Evolutionary conservation across 257 asterid genomes (phyloP).

Genomic region (Striga asiatica): DNA sequence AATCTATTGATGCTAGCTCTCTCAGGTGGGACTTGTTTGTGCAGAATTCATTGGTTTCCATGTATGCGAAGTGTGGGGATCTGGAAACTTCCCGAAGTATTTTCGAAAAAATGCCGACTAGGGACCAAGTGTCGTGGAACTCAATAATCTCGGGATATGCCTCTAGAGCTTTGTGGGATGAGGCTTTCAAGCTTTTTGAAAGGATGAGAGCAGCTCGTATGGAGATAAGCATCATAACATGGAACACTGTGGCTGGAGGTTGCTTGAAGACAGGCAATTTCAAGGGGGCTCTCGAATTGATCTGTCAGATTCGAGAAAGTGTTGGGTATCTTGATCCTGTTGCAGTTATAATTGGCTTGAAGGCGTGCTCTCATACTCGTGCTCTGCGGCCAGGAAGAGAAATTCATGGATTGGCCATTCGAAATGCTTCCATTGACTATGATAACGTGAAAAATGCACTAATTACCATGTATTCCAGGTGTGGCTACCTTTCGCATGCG

Average conservation of each 20-base stretch:
- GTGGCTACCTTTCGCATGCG: conserved; percentile 59
- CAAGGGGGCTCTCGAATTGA: conserved; percentile 43
- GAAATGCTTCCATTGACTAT: conserved; percentile 31
- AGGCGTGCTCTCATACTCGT: conserved; percentile 67
- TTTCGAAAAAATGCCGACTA: conserved; percentile 49
- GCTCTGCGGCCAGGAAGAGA: conserved; percentile 51
- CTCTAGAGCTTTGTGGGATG: conserved; percentile 54
- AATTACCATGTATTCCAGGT: conserved; percentile 63
- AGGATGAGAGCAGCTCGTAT: conserved; percentile 39
- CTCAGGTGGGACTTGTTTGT: conserved; percentile 48
- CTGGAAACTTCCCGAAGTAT: conserved; percentile 44
- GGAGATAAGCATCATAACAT: conserved; percentile 36
- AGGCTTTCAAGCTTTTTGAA: conserved; percentile 63
- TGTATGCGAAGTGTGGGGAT: conserved; percentile 82
- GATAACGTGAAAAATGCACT: conserved; percentile 53
- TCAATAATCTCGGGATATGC: conserved; percentile 68
- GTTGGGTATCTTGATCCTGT: conserved; percentile 46
- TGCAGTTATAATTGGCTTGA: conserved; percentile 59
- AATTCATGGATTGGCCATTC: conserved; percentile 64
- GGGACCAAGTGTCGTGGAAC: conserved; percentile 78
- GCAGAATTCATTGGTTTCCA: conserved; percentile 74
- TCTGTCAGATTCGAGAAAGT: conserved; percentile 40
- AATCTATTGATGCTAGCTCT: conserved; percentile 33
- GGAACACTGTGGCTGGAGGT: conserved; percentile 79
- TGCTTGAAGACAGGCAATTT: conserved; percentile 49